phyloP scores from a whole-genome alignment of 2,329 filamentous ascomycete species.

The Penicillium sp. region DNA sequence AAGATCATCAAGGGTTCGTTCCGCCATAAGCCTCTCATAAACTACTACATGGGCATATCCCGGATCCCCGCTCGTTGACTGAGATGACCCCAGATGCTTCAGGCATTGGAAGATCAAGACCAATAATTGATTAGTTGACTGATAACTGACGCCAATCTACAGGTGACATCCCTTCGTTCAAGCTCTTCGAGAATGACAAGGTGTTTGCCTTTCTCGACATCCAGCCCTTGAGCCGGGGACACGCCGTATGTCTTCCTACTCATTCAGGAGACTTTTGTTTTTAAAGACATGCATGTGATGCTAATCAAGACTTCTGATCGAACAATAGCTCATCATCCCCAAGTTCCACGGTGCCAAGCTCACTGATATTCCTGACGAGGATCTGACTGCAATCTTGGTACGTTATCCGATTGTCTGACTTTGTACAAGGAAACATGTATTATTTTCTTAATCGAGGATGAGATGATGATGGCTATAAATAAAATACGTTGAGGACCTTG shows the following conservation, averaged over 20 bases:
- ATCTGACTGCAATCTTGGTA: slow-evolving; percentile 76
- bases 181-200: slow-evolving; percentile 92
- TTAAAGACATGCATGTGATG: background rate
- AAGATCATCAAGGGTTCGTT: slow-evolving; percentile 85
- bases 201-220: slow-evolving; percentile 96
- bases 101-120: background rate
- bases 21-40: background rate
- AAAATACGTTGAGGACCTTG: slow-evolving; percentile 15
- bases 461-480: background rate
- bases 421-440: too few relatives aligned
- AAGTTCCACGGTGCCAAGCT: slow-evolving; percentile 93
- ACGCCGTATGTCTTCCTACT: slow-evolving; percentile 63
- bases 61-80: background rate
- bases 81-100: background rate
- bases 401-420: slow-evolving; percentile 23
- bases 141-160: slow-evolving; percentile 6
- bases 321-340: slow-evolving; percentile 79
- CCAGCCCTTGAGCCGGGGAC: slow-evolving; percentile 79
- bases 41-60: background rate
- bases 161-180: slow-evolving; percentile 96
- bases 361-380: slow-evolving; percentile 85
- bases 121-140: background rate
- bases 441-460: too few relatives aligned
- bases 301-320: background rate
- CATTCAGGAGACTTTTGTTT: background rate